A percentile compares a stretch with the other conserved stretches of the same genome.
These are phyloP conservation scores for Fusarium luffae DNA, from an alignment of 2,329 filamentous ascomycete genomes.

Conservation along the genomic window DNA sequence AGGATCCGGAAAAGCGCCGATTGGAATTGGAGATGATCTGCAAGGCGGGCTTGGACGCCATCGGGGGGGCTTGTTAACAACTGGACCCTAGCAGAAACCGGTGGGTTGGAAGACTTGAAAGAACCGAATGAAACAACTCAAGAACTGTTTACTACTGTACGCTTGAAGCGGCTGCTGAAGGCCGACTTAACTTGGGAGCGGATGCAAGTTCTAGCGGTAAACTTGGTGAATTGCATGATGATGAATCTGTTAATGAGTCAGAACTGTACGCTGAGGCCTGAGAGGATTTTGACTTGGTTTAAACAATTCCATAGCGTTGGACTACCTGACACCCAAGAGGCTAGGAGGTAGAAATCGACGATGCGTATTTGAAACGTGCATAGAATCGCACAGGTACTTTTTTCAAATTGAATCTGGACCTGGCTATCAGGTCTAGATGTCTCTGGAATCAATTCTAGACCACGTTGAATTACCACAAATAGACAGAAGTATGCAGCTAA, in stretches of 20 bases:
- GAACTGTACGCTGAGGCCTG: neutral
- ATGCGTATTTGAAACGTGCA: conserved; percentile 5
- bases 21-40: conserved; percentile 50
- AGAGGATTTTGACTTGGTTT: conserved; percentile 9
- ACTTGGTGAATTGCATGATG: neutral
- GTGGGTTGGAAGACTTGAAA: conserved; percentile 19
- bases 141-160: conserved; percentile 3
- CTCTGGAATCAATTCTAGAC: conserved; percentile 24
- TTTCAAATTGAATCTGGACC: neutral
- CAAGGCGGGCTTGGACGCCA: conserved; percentile 35
- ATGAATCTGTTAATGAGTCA: conserved; percentile 4
- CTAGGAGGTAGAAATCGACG: neutral
- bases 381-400: neutral
- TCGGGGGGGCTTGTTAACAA: conserved; percentile 32
- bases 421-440: conserved; percentile 25
- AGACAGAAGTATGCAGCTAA: conserved; percentile 21
- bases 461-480: conserved; percentile 18
- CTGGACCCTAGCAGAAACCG: conserved; percentile 33
- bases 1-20: conserved; percentile 47
- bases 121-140: conserved; percentile 19
- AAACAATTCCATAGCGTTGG: neutral
- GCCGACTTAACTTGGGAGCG: neutral
- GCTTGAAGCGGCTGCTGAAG: conserved; percentile 27
- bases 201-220: neutral
- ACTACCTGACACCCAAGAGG: neutral